These are phyloP conservation scores for Alloascoidea africana DNA, from an alignment of 805 yeast species.

Conservation along the genomic window DNA sequence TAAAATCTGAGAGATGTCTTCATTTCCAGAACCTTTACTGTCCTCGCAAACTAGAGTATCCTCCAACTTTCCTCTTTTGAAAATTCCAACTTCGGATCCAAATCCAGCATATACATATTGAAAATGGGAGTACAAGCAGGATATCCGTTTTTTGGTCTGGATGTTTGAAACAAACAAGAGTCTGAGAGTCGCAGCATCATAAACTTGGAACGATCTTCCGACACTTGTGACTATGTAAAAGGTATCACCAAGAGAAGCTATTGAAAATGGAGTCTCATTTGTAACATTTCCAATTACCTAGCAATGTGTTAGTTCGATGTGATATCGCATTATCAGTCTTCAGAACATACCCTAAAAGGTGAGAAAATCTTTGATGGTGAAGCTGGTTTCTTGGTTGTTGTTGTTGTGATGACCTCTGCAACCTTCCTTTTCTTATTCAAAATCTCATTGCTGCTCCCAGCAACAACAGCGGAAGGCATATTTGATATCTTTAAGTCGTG, in stretches of 20 bases:
- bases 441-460: too few relatives aligned
- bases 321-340: slow-evolving; percentile 1
- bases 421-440: slow-evolving; percentile 4
- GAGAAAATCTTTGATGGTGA: slow-evolving; percentile 50
- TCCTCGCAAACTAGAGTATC: slow-evolving; percentile 16
- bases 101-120: slow-evolving; percentile 74
- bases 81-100: slow-evolving; percentile 60
- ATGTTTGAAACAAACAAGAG: slow-evolving; percentile 73
- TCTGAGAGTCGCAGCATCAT: slow-evolving; percentile 74
- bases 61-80: slow-evolving; percentile 64
- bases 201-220: slow-evolving; percentile 82
- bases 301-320: slow-evolving; percentile 5
- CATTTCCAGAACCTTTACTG: slow-evolving; percentile 20
- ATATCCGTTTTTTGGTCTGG: slow-evolving; percentile 58
- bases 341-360: slow-evolving; percentile 53
- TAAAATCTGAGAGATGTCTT: slow-evolving; percentile 30
- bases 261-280: slow-evolving; percentile 70
- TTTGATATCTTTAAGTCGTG: too few relatives aligned
- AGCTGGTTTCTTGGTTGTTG: slow-evolving; percentile 2
- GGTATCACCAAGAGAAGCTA: slow-evolving; percentile 78
- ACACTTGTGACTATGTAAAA: slow-evolving; percentile 83
- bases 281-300: slow-evolving; percentile 70
- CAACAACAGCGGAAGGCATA: too few relatives aligned
- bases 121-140: slow-evolving; percentile 62
- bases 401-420: slow-evolving; percentile 2